Evolutionary conservation across 2,329 filamentous ascomycete genomes (phyloP), one percentile per base, ranked within the genome.

Genomic region (Ceratocystis papillata): DNA sequence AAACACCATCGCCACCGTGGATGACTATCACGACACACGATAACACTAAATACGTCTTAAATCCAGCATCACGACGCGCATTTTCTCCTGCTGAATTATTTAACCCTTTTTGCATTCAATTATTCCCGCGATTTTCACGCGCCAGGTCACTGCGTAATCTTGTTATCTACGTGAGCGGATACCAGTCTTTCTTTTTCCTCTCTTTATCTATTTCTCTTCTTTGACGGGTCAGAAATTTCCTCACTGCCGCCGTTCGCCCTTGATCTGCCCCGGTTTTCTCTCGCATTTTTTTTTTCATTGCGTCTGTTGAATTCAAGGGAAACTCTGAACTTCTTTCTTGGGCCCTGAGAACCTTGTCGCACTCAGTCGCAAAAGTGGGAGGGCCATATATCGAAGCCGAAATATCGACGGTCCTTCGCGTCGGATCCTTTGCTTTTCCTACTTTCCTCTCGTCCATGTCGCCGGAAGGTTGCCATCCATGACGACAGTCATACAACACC

Each of bases 401-500:
- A 20, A 45, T 45, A 59, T 63, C 62, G 55, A 64, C 65, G 44
- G 37, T 28, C 28, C 44, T 57, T 67, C 53, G 63, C 55, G 44
- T 55, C 61, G 50, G 50, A 44, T 25, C 17, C 55, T 22, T 50
- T 33, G n/a, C 30, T 37, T 20, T 37, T 41, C 12, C 37, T 53
- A 28, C 22, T 28, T 17, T 45, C 22, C 25, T 60, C 28, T 65
- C 57, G 66, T 67, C 66, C 50, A 67, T 67, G 66, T 67, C 64
- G 41, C 63, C 60, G 33, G 57, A 67, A 66, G 67, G 62, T 71
- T 74, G 77, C 78, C 80, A 81, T 85, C 83, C 83, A 87, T 87
- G 84, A 87, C 84, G 83, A 86, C 84, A 75, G 79, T 87, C 76
- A 79, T 87, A 76, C 81, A 80, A 76, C 81, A 81, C 74, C 83